Evolutionary conservation across 768 basidiomycete genomes (phyloP), one percentile per base, ranked within the genome.

Genomic region (Asterophora lycoperdoides): DNA sequence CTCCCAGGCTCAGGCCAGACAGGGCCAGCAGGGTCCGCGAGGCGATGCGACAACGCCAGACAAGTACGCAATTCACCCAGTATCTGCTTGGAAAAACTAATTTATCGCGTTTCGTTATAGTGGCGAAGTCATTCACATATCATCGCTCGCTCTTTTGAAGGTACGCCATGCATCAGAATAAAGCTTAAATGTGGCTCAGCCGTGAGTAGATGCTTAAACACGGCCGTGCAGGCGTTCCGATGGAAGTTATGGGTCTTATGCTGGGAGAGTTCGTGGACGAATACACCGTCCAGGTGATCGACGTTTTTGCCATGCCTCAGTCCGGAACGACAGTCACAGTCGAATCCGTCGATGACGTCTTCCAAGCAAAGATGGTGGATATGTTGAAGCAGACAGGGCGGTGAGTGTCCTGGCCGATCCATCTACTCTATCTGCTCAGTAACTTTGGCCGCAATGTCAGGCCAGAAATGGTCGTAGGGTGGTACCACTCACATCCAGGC

Each of bases 401-500:
- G 93, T 92, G 58, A 63, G 85, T 67, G 36, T 53, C 39, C 41
- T 49, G 23, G 23, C 23, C 23, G 23, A 53, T 43, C 20, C 42
- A 30, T 15, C 42, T 28, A 5, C 8, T 32, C 14, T 34, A 5
- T 34, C 23, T 37, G 19, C 36, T 14, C 20, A 35, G 42, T 48
- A 40, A 41, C 37, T 48, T 20, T 33, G 17, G 9, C 39, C 9
- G 30, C 13, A 34, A n/a, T 35, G 11, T 23, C 30, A 85, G 94
- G 59, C 90, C 95, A 28, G 96, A 98, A 74, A 90, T 87, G 84
- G 96, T 98, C 5, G 96, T 99, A 1, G 96, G 96, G 3, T 99
- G 96, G 96, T 99, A 99, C 63, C 96, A 99, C 69, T 98, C 96
- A 33, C 96, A 99, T 75, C 96, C 96, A 47, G 96, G 96, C 32